phyloP scores from a whole-genome alignment of 2,329 filamentous ascomycete genomes.

The Fusarium napiforme region DNA sequence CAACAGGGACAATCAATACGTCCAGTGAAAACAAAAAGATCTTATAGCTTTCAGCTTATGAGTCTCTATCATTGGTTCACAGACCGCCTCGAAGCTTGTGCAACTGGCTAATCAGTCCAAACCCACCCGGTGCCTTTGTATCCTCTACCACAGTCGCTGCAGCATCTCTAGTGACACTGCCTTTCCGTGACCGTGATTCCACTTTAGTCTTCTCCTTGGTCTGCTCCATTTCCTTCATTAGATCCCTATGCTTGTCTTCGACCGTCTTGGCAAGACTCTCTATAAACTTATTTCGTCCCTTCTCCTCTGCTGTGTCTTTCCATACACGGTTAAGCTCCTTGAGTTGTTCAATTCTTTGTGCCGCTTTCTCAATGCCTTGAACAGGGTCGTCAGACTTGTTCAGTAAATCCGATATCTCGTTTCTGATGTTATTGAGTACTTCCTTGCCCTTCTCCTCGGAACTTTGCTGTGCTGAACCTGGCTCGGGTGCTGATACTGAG shows the following conservation, averaged over 20 bases:
- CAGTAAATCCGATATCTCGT: constrained; percentile 77
- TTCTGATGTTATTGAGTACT: constrained; percentile 74
- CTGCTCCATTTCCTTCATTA: constrained; percentile 64
- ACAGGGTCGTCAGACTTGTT: constrained; percentile 66
- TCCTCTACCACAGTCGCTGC: constrained; percentile 49
- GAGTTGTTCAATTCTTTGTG: constrained; percentile 78
- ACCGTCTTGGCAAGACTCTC: constrained; percentile 84
- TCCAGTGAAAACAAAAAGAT: background rate
- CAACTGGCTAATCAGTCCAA: constrained; percentile 71
- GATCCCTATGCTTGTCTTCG: constrained; percentile 74
- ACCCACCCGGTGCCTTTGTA: constrained; percentile 60
- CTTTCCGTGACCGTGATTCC: constrained; percentile 52
- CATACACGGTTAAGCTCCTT: constrained; percentile 83
- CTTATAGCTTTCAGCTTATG: background rate
- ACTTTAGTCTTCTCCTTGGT: constrained; percentile 50
- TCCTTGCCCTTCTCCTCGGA: constrained; percentile 90
- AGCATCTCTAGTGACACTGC: constrained; percentile 46
- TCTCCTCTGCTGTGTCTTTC: constrained; percentile 96
- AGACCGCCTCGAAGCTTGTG: constrained; percentile 68
- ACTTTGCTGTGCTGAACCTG: constrained; percentile 69
- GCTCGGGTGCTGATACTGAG: constrained; percentile 87
- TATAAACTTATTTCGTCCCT: constrained; percentile 82
- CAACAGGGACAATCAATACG: background rate
- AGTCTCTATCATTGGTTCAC: constrained; percentile 42
- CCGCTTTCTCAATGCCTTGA: constrained; percentile 78